Percentiles rank a stretch among this genome's conserved stretches.
Evolutionary conservation across 257 asterid species (phyloP).

Genomic region (Rubia yunnanensis): DNA sequence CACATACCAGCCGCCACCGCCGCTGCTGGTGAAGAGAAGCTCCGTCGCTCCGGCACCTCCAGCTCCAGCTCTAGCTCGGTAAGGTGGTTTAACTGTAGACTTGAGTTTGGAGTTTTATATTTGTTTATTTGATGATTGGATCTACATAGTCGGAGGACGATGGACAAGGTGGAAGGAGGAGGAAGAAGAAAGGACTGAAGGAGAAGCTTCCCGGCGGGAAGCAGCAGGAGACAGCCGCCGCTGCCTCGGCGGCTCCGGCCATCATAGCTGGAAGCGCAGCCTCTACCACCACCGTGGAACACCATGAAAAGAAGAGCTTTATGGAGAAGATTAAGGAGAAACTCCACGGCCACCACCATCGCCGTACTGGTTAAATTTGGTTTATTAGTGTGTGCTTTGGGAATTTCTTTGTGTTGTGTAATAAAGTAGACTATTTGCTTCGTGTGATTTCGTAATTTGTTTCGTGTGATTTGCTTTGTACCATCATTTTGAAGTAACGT

Average conservation of each 20-base stretch:
- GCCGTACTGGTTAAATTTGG: constrained; percentile 16
- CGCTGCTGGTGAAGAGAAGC: constrained; percentile 22
- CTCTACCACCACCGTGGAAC: constrained; percentile 19
- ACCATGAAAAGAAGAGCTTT: constrained; percentile 67
- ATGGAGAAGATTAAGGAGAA: constrained; percentile 74
- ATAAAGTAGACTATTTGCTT: background rate
- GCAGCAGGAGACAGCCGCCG: constrained; percentile 22
- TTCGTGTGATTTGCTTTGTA: too few relatives aligned
- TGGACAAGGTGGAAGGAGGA: constrained; percentile 63
- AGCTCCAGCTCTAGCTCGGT: constrained; percentile 76
- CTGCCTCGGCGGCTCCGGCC: constrained; percentile 8
- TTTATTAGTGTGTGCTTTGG: background rate
- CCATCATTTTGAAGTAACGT: too few relatives aligned
- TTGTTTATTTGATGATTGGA: background rate
- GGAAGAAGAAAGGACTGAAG: constrained; percentile 60
- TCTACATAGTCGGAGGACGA: constrained; percentile 55
- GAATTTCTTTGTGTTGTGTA: background rate
- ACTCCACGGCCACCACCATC: constrained; percentile 64
- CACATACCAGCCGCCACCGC: background rate
- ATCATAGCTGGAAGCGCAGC: constrained; percentile 21
- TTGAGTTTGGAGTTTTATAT: background rate
- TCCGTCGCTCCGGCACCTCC: constrained; percentile 46
- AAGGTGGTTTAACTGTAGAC: background rate
- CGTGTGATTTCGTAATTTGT: constrained; percentile 1
- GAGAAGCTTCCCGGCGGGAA: constrained; percentile 48